Evolutionary conservation across 176 grass and related monocot species (phyloP).

Genomic region (Luzula sylvatica): DNA sequence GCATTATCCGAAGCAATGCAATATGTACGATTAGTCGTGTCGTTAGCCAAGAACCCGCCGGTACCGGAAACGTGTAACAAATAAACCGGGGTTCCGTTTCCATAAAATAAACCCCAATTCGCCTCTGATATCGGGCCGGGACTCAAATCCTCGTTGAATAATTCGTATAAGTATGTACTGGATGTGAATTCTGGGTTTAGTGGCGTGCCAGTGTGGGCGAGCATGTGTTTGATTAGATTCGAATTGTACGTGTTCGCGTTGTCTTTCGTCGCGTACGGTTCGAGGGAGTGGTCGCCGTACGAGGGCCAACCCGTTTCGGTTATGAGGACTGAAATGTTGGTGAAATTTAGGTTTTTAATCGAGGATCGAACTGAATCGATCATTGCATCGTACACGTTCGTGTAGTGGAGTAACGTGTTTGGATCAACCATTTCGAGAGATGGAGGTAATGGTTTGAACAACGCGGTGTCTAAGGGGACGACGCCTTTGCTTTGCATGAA

Average conservation of each 20-base stretch:
- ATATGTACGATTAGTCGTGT: conserved; percentile 83
- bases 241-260: conserved; percentile 79
- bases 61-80: conserved; percentile 54
- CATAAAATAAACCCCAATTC: conserved; percentile 91
- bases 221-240: conserved; percentile 77
- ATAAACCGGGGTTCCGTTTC: conserved; percentile 88
- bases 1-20: conserved; percentile 78
- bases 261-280: conserved; percentile 70
- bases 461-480: conserved; percentile 75
- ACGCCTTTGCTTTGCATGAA: conserved; percentile 71
- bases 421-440: conserved; percentile 83
- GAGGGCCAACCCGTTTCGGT: conserved; percentile 94
- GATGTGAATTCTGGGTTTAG: conserved; percentile 52
- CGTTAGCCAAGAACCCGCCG: conserved; percentile 71
- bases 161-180: conserved; percentile 80
- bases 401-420: conserved; percentile 95
- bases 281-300: conserved; percentile 43
- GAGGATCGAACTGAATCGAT: conserved; percentile 74
- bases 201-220: conserved; percentile 66
- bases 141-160: conserved; percentile 90
- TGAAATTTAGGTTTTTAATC: conserved; percentile 54
- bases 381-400: conserved; percentile 94
- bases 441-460: conserved; percentile 71
- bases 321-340: conserved; percentile 41
- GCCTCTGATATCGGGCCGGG: conserved; percentile 79